A percentile compares a stretch with the other conserved stretches of the same genome.
Conservation (phyloP, 2,329 filamentous ascomycete species). For the Epichloe elymi region DNA sequence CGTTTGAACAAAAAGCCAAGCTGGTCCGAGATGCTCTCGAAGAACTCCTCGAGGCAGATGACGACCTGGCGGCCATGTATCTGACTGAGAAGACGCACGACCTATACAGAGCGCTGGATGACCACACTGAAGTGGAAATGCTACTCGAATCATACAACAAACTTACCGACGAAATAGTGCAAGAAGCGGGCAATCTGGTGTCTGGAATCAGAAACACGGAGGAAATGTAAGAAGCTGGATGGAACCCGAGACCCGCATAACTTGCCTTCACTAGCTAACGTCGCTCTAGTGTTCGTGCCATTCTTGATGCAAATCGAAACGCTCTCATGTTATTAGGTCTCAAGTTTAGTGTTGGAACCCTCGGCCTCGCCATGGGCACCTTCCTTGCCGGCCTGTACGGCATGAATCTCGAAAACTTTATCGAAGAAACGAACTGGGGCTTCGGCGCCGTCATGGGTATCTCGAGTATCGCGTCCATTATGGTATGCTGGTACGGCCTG, state of each 20-base stretch:
- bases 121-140: conserved; percentile 96
- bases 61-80: conserved; percentile 92
- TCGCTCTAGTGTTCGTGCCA: conserved; percentile 66
- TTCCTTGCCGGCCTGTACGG: conserved; percentile 98
- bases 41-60: conserved; percentile 88
- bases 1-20: conserved; percentile 93
- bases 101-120: conserved; percentile 59
- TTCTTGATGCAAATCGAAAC: conserved; percentile 95
- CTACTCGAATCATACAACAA: conserved; percentile 95
- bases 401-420: conserved; percentile 98
- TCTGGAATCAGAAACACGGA: conserved; percentile 95
- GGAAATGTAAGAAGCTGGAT: conserved; percentile 64
- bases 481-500: conserved; percentile 76
- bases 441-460: conserved; percentile 63
- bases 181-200: conserved; percentile 84
- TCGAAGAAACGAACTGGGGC: conserved; percentile 83
- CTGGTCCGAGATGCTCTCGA: conserved; percentile 90
- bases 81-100: conserved; percentile 76
- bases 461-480: conserved; percentile 58
- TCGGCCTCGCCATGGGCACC: conserved; percentile 88
- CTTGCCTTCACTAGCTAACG: conserved; percentile 11
- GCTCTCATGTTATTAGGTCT: conserved; percentile 94
- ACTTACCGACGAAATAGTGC: conserved; percentile 93
- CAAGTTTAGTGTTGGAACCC: conserved; percentile 88
- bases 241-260: too few species aligned